phyloP scores from a whole-genome alignment of 441 rosid species.

The Oxalis stricta region DNA sequence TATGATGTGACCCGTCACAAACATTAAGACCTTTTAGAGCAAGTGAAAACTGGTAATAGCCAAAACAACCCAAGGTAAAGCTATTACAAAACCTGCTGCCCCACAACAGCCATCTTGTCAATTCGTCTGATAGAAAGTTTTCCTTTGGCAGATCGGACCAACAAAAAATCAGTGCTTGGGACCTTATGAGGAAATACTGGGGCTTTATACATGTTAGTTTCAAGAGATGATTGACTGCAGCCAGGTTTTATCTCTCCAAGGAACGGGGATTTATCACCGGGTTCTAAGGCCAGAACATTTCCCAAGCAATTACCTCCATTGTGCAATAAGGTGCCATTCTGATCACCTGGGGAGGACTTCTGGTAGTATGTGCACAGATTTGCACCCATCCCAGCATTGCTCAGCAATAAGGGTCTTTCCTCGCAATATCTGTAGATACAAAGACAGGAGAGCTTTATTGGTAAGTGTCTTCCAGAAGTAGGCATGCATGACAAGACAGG shows the following conservation, averaged over 20 bases:
- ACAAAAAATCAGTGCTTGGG: constrained; percentile 71
- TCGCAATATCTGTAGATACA: constrained; percentile 71
- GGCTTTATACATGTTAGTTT: constrained; percentile 93
- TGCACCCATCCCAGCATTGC: constrained; percentile 97
- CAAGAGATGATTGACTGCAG: constrained; percentile 71
- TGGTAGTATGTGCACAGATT: constrained; percentile 89
- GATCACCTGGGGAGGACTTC: constrained; percentile 70
- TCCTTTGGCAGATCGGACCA: constrained; percentile 93
- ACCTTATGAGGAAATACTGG: constrained; percentile 83
- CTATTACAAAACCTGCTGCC: constrained; percentile 76
- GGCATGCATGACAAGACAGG: background rate
- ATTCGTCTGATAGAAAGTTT: constrained; percentile 92
- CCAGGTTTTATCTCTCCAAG: constrained; percentile 90
- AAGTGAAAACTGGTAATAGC: too few species aligned
- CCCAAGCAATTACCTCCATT: constrained; percentile 54
- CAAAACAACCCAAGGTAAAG: too few species aligned
- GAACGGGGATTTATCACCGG: constrained; percentile 91
- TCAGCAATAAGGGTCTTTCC: constrained; percentile 88
- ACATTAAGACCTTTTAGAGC: too few species aligned
- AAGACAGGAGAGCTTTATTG: constrained; percentile 1
- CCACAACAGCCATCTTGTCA: constrained; percentile 81
- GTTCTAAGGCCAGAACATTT: constrained; percentile 58
- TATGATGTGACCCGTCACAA: background rate
- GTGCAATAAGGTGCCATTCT: constrained; percentile 42
- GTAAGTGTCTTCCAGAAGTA: background rate